Evolutionary conservation across 1,284 basidiomycete genomes (phyloP), one percentile per base, ranked within the genome.

Genomic region (Fomitopsis betulina): DNA sequence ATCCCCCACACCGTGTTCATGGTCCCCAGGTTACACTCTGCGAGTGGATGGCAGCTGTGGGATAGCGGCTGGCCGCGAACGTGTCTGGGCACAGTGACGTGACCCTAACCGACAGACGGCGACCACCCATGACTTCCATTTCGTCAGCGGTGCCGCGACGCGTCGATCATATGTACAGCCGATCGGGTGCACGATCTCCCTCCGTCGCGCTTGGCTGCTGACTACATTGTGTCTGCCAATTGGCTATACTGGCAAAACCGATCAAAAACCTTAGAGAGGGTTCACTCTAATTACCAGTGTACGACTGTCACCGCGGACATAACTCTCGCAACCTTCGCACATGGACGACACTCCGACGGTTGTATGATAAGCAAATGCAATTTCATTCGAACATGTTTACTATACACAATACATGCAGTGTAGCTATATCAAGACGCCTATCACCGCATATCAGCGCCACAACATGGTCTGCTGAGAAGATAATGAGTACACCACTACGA

Each of bases 111-210:
- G 35, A 35, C 23, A 13, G 32, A 23, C 42, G 42, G 42, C 42
- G 42, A 23, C 39, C 21, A 42, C 39, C 39, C 39, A 51, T 51
- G 49, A 51, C n/a, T 15, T 27, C 4, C 32, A 30, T 30, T 23
- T 27, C 27, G 47, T 50, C 47, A 30, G 17, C 25, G 13, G 45
- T n/a, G 32, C 27, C 33, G 19, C 42, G 54, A 55, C 54, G 54
- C 54, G 81, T 84, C 63, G 75, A 35, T 43, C 55, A 53, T 40
- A 54, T 57, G 49, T 50, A 51, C 39, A 55, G n/a, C 1, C 19
- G 19, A 43, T 43, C 42, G 42, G 42, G 12, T 12, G 25, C 42
- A 23, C 42, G 42, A 43, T 43, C 40, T 21, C 32, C 40, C 42
- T 30, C 32, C 19, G 55, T 57, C 55, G 54, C 42, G 38, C 27